A percentile compares a stretch with the other conserved stretches of the same genome.
Evolutionary conservation across 1,139 yeast species (phyloP).

Genomic region (Arxiozyma bovina): DNA sequence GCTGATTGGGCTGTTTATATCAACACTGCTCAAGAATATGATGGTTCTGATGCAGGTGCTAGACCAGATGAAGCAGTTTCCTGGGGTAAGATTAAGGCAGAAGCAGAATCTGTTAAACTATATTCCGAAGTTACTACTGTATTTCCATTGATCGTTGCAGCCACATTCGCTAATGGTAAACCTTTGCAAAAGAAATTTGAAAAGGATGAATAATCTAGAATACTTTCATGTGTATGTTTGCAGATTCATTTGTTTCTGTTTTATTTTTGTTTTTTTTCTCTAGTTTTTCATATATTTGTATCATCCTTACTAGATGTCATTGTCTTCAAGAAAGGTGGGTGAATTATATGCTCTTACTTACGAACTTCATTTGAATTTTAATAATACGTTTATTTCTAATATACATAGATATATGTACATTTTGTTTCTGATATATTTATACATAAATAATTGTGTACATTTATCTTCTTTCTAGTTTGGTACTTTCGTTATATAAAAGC

Average conservation of each 20-base stretch:
- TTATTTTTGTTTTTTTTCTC: background rate
- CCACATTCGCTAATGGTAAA: conserved; percentile 73
- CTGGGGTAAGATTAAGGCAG: conserved; percentile 97
- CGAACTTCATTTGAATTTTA: conserved; percentile 1
- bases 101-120: conserved; percentile 83
- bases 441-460: background rate
- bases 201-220: background rate
- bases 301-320: background rate
- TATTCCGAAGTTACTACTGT: conserved; percentile 95
- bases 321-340: background rate
- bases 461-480: background rate
- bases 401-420: background rate
- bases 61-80: conserved; percentile 98
- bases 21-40: conserved; percentile 97
- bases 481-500: background rate
- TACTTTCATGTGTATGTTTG: background rate
- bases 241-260: background rate
- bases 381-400: background rate
- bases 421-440: background rate
- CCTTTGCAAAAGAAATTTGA: conserved; percentile 11
- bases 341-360: background rate
- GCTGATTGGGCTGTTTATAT: conserved; percentile 96
- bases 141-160: conserved; percentile 93
- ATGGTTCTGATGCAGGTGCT: conserved; percentile 98
- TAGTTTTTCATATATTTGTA: background rate